Evolutionary conservation across 352 stramenopile genomes (phyloP), one percentile per base, ranked within the genome.

Genomic region (Phytophthora europaea): DNA sequence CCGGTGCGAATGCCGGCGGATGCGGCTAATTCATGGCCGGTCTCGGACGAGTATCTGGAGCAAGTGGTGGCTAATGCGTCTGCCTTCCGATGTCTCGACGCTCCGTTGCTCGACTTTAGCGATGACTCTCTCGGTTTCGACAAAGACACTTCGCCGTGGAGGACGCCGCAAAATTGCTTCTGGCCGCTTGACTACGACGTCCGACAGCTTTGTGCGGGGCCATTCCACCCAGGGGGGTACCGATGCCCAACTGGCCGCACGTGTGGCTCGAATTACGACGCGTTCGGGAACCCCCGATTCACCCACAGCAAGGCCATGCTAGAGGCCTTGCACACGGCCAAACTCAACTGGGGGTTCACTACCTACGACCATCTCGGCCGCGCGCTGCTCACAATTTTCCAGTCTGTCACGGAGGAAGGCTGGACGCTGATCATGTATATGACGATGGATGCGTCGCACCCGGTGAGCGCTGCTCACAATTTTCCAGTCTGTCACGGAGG

Each of bases 321-420:
- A 1, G 45, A 78, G 16, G 83, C 76, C 8, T 63, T 87, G 5
- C 95, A 93, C 65, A 73, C 64, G 10, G 50, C 60, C 0, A 69
- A 73, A 10, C 62, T 97, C 0, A 94, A 98, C 56, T 98, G 80
- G 70, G 96, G 95, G 0, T 97, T 93, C 60, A 97, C 93, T 1
- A 92, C 75, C 22, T 99, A 98, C 68, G 94, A 99, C 79, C 87
- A 96, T 64, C 91, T 98, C 47, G 73, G 76, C 5, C 83, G 63
- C 15, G 87, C 94, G 7, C 97, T 98, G 43, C 75, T 98, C 28
- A 96, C 92, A 1, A 97, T 98, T 40, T 98, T 99, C 67, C 94
- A 98, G 76, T 76, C 87, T 0, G 88, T 99, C 45, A 99, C 94
- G 28, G 28, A 31, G 28, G 28, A 31, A 31, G 28, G 28, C 28